These are phyloP conservation scores for Sarcodon sp. DNA, from an alignment of 768 basidiomycete species.

Conservation along the genomic window DNA sequence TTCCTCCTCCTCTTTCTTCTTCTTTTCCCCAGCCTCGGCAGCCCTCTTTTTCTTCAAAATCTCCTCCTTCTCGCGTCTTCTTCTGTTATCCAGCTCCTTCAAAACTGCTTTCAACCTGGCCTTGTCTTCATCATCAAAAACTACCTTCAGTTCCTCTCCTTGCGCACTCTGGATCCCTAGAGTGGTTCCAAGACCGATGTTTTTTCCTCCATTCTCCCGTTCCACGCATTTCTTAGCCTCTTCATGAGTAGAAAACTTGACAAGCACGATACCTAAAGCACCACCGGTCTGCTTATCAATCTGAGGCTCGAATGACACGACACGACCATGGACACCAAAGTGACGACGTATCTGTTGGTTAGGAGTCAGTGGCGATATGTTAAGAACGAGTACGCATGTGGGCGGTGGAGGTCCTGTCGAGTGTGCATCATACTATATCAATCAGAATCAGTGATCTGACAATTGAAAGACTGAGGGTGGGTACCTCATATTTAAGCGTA, in stretches of 20 bases:
- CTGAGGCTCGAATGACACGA: constrained; percentile 62
- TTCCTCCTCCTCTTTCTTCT: constrained; percentile 25
- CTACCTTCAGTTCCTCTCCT: constrained; percentile 55
- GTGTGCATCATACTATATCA: constrained; percentile 55
- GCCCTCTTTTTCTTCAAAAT: constrained; percentile 33
- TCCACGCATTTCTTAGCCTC: constrained; percentile 59
- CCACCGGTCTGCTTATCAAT: constrained; percentile 72
- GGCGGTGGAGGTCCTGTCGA: constrained; percentile 67
- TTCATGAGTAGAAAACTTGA: constrained; percentile 52
- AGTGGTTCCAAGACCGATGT: constrained; percentile 20
- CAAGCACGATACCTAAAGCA: constrained; percentile 68
- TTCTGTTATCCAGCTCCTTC: constrained; percentile 43
- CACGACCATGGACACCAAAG: constrained; percentile 47
- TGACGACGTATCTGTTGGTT: constrained; percentile 50
- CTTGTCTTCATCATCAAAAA: constrained; percentile 67
- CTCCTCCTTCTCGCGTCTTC: constrained; percentile 29
- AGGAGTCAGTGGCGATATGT: constrained; percentile 61
- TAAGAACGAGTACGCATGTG: constrained; percentile 56
- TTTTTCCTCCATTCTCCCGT: constrained; percentile 49
- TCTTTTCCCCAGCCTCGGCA: constrained; percentile 33
- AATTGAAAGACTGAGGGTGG: constrained; percentile 8
- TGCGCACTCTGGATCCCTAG: constrained; percentile 18
- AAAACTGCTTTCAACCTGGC: constrained; percentile 45
- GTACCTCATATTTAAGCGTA: constrained; percentile 43
- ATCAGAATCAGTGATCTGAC: constrained; percentile 1